Evolutionary conservation across 176 grass and related monocot genomes (phyloP), one percentile per base, ranked within the genome.

Genomic region (Zea luxurians): DNA sequence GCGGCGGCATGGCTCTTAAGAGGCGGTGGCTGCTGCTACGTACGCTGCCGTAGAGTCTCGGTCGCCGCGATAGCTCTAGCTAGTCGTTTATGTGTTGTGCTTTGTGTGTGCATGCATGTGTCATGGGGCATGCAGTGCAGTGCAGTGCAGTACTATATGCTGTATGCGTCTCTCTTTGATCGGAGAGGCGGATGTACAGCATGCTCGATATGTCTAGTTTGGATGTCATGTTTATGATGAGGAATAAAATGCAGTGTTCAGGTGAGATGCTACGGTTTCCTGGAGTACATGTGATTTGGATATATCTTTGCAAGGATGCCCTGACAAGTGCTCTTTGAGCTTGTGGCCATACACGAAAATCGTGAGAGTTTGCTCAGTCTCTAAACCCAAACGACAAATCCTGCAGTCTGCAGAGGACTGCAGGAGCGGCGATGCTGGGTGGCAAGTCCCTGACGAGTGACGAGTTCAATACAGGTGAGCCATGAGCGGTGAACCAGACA

Each of bases 191-290:
- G 48, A 38, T 17, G 63, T 36, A 44, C 62, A 62, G 61, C 61
- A 83, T 83, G 61, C 15, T 73, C 67, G 61, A 59, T 57, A 59
- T 57, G 85, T 54, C 62, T 68, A 54, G 49, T 46, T 37, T 82
- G 70, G 37, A 70, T 73, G 80, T 66, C 42, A 15, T 68, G 61
- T 58, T 78, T 66, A 71, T 66, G 43, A 69, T 48, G 47, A 59
- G 38, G 66, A 86, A 82, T 86, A 86, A 82, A 77, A 55, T 64
- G 84, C 71, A 64, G 58, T 77, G 57, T 86, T 77, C 18, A 36
- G 37, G 0, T 10, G 18, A 64, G 16, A 34, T 70, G 7, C 64
- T 40, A 15, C 10, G 21, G 10, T 34, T 70, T 34, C 18, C 37
- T 7, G 8, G n/a, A 38, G 4, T 7, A 3, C 2, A 20, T 10